These are phyloP conservation scores for Metarhizium rileyi DNA, from an alignment of 2,329 filamentous ascomycete genomes.

Conservation along the genomic window DNA sequence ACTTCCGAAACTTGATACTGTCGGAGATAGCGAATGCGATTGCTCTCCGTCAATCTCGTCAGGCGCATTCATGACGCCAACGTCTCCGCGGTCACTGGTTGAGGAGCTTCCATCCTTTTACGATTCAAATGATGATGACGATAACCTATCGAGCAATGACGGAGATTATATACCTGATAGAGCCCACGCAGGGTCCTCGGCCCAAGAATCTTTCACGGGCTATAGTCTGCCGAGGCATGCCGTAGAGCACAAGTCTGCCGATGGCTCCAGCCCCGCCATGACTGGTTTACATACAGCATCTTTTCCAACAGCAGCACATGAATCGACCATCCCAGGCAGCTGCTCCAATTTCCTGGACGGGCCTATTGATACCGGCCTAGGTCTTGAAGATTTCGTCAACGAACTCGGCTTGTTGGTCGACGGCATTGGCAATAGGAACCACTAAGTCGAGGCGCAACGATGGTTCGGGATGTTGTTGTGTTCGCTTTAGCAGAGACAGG, in stretches of 20 bases:
- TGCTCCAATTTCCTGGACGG: slow-evolving; percentile 21
- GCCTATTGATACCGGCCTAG: slow-evolving; percentile 27
- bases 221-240: slow-evolving; percentile 37
- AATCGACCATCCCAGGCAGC: slow-evolving; percentile 12
- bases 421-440: slow-evolving; percentile 28
- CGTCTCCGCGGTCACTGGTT: slow-evolving; percentile 28
- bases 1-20: slow-evolving; percentile 15
- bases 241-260: slow-evolving; percentile 13
- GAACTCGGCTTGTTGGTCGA: slow-evolving; percentile 45
- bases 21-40: slow-evolving; percentile 12
- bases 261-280: neutral
- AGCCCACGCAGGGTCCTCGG: slow-evolving; percentile 9
- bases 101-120: slow-evolving; percentile 36
- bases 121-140: slow-evolving; percentile 34
- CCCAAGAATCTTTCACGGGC: slow-evolving; percentile 18
- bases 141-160: slow-evolving; percentile 25
- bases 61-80: slow-evolving; percentile 21
- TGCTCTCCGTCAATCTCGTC: slow-evolving; percentile 20
- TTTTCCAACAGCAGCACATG: slow-evolving; percentile 14
- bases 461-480: neutral
- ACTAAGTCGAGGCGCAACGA: slow-evolving; percentile 8
- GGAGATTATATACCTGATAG: slow-evolving; percentile 24
- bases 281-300: slow-evolving; percentile 14
- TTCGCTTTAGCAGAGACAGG: neutral
- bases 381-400: slow-evolving; percentile 29